A percentile compares a stretch with the other conserved stretches of the same genome.
phyloP scores from a whole-genome alignment of 805 yeast genomes.

The Saturnispora mendoncae region DNA sequence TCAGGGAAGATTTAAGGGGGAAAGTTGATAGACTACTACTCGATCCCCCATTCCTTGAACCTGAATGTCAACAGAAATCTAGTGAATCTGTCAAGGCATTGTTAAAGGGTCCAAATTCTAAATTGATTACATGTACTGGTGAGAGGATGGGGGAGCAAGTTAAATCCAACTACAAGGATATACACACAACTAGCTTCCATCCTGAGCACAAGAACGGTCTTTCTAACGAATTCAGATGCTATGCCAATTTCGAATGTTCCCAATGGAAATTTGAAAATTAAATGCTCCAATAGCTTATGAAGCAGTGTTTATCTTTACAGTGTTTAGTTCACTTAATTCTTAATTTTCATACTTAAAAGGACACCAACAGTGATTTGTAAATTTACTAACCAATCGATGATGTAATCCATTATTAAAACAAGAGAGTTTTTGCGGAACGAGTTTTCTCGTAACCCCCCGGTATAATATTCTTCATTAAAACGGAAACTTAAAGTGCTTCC shows the following conservation, averaged over 20 bases:
- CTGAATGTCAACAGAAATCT: constrained; percentile 71
- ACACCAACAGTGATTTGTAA: too few species aligned
- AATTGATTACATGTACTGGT: constrained; percentile 75
- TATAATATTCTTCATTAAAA: too few species aligned
- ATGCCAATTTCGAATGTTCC: constrained; percentile 64
- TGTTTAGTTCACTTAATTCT: too few species aligned
- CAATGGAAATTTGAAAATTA: constrained; percentile 45
- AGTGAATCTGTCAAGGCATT: constrained; percentile 56
- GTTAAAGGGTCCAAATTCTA: constrained; percentile 34
- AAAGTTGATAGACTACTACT: constrained; percentile 64
- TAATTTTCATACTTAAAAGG: too few species aligned
- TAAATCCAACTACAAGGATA: constrained; percentile 51
- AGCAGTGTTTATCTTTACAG: too few species aligned
- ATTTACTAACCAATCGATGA: neutral
- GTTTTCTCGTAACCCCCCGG: too few species aligned
- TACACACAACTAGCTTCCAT: constrained; percentile 51
- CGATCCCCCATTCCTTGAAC: constrained; percentile 84
- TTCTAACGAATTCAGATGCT: constrained; percentile 82
- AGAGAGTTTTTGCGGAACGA: constrained; percentile 1
- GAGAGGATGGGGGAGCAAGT: constrained; percentile 75
- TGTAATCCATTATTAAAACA: neutral
- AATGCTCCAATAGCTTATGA: too few species aligned
- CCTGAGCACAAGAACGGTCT: constrained; percentile 84
- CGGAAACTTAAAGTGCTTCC: too few species aligned
- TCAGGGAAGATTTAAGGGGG: constrained; percentile 48